Percentiles rank a stretch among this genome's conserved stretches.
These are phyloP conservation scores for Drosera capensis DNA, from an alignment of 148 eudicot genomes.

Conservation along the genomic window DNA sequence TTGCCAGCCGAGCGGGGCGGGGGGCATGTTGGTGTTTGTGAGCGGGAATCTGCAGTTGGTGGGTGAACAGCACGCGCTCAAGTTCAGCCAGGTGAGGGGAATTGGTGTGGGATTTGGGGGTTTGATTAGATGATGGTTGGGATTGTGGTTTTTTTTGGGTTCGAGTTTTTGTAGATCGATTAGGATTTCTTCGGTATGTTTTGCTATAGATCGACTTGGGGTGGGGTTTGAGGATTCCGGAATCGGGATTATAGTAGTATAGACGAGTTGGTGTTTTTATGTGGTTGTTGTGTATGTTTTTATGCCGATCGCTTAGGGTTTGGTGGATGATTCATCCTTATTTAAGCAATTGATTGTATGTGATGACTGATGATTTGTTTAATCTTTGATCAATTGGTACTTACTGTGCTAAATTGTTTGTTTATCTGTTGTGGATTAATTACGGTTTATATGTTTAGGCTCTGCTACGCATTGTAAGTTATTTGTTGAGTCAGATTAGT, in stretches of 20 bases:
- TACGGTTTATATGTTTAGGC: neutral
- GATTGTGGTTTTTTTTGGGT: neutral
- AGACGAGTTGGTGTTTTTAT: too few species aligned
- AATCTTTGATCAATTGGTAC: neutral
- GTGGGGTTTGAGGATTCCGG: too few species aligned
- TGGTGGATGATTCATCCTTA: neutral
- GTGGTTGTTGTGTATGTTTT: too few species aligned
- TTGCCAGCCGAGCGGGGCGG: constrained; percentile 30
- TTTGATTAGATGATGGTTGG: neutral
- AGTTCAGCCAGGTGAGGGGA: constrained; percentile 31
- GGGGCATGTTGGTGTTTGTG: constrained; percentile 33
- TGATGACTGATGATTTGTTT: neutral
- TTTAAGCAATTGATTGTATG: neutral
- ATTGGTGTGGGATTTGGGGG: neutral
- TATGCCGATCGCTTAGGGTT: neutral
- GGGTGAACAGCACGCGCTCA: constrained; percentile 32
- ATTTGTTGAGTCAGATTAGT: too few species aligned
- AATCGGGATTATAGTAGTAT: too few species aligned
- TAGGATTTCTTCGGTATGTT: too few species aligned
- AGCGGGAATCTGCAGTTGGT: constrained; percentile 30
- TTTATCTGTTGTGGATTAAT: neutral
- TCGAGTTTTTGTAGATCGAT: too few species aligned
- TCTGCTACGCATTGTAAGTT: neutral
- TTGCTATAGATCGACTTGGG: too few species aligned
- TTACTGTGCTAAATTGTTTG: neutral